phyloP scores from a whole-genome alignment of 2,329 filamentous ascomycete genomes.

The Emmonsia crescens region DNA sequence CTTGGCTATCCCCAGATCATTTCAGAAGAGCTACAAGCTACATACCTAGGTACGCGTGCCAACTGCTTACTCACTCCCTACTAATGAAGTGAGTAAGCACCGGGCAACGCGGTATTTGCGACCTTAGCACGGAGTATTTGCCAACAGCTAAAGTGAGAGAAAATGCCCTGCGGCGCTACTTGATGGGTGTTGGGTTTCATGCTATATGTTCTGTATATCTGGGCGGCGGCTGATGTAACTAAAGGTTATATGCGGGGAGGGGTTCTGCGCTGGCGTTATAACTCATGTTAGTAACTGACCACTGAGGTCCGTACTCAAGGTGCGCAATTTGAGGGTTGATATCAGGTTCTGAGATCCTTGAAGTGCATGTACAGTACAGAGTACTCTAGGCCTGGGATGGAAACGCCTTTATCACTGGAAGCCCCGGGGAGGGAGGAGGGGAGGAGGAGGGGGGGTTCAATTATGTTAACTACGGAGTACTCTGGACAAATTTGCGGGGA shows the following conservation, averaged over 20 bases:
- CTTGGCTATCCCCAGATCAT: background rate
- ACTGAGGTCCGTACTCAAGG: background rate
- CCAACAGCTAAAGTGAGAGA: background rate
- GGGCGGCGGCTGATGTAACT: background rate
- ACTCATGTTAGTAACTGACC: background rate
- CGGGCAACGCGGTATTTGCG: too few species aligned
- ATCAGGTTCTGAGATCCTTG: background rate
- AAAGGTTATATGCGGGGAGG: too few species aligned
- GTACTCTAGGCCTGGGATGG: background rate
- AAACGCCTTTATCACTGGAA: background rate
- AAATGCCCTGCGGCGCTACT: background rate
- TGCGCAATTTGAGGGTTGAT: background rate
- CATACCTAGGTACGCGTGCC: too few species aligned
- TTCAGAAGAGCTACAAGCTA: too few species aligned
- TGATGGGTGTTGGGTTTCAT: background rate
- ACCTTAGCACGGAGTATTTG: background rate
- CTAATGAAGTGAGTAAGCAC: too few species aligned
- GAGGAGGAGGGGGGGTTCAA: background rate
- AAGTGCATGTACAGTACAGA: background rate
- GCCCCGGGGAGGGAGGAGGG: too few species aligned
- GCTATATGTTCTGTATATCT: background rate
- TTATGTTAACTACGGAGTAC: background rate
- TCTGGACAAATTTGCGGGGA: too few species aligned
- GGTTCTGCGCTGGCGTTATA: too few species aligned
- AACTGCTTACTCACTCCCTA: too few species aligned